Conservation (phyloP, 2,329 filamentous ascomycete species). For the Ophiostoma australiae region DNA sequence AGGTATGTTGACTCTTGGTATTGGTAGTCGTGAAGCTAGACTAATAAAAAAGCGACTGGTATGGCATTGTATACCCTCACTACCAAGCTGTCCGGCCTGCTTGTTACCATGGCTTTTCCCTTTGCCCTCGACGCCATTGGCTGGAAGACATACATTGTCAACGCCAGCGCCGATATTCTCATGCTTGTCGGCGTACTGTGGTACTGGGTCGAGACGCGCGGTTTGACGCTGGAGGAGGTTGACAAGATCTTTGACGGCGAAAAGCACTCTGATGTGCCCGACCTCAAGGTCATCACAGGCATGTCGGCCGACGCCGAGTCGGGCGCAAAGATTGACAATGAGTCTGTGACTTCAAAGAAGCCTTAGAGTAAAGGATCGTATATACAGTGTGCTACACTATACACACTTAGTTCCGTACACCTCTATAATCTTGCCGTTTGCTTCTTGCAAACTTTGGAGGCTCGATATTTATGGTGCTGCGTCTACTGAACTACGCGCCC, state of each 20-base stretch:
- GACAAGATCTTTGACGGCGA: conserved; percentile 49
- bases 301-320: not conserved
- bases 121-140: conserved; percentile 27
- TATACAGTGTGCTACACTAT: no score
- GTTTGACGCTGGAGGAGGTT: conserved; percentile 27
- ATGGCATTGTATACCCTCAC: conserved; percentile 7
- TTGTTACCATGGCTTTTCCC: conserved; percentile 5
- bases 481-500: no score
- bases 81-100: not conserved
- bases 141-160: conserved; percentile 30
- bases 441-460: no score
- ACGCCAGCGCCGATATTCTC: conserved; percentile 24
- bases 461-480: no score
- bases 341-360: not conserved
- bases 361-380: no score
- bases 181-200: conserved; percentile 31
- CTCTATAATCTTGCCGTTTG: no score
- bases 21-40: not conserved
- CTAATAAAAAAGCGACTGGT: not conserved
- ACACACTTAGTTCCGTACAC: no score
- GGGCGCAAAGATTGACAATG: not conserved
- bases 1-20: not conserved
- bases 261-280: conserved; percentile 6
- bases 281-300: conserved; percentile 8
- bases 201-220: conserved; percentile 27